A percentile compares a stretch with the other conserved stretches of the same genome.
Conservation (phyloP, 495 filamentous ascomycete genomes). For the Xylaria grammica region DNA sequence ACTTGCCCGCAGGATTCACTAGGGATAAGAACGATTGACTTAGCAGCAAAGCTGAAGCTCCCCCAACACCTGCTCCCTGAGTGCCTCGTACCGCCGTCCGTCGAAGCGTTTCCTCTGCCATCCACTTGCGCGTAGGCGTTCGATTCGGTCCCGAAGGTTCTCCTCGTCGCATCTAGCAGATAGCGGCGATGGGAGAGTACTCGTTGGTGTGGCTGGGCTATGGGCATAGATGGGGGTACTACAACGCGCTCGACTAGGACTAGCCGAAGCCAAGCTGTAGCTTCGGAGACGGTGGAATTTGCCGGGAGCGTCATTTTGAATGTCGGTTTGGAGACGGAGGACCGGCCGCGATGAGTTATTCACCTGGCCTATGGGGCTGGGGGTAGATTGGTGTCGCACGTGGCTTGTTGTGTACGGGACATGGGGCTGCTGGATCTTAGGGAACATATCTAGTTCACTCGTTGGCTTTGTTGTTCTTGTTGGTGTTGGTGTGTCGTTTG, state of each 20-base stretch:
- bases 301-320: neutral
- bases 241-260: neutral
- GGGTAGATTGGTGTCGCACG: neutral
- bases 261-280: slow-evolving; percentile 3
- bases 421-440: neutral
- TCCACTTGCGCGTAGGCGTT: slow-evolving; percentile 48
- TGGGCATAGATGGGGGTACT: neutral
- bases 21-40: neutral
- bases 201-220: neutral
- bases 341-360: neutral
- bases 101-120: slow-evolving; percentile 60
- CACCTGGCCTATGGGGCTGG: neutral
- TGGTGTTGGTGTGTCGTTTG: slow-evolving; percentile 23
- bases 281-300: neutral
- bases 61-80: slow-evolving; percentile 52
- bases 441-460: neutral
- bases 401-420: neutral
- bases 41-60: slow-evolving; percentile 16
- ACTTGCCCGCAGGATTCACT: too few species aligned
- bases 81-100: slow-evolving; percentile 49
- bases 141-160: slow-evolving; percentile 45
- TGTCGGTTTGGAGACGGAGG: slow-evolving; percentile 9
- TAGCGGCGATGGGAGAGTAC: slow-evolving; percentile 21
- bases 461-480: neutral
- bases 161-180: neutral